Percentiles rank a stretch among this genome's conserved stretches.
Evolutionary conservation across 331 rosid genomes (phyloP).

Genomic region (Cydonia oblonga): DNA sequence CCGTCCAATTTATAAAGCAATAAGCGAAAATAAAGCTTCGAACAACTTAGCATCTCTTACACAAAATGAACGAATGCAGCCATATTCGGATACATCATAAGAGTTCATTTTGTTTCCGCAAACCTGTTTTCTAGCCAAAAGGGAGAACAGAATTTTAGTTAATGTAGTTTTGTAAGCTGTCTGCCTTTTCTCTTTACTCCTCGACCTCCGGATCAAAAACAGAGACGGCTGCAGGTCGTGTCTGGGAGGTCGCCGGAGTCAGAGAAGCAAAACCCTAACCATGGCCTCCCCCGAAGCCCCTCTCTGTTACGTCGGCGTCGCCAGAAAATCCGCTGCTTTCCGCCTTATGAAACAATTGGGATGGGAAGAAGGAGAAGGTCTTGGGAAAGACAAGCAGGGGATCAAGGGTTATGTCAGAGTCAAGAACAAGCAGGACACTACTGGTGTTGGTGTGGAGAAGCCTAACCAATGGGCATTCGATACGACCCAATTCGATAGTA

Average conservation of each 20-base stretch:
- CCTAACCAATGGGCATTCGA: conserved; percentile 90
- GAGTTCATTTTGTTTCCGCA: too few relatives aligned
- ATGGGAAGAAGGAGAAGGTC: conserved; percentile 95
- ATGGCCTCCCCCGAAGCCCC: conserved; percentile 97
- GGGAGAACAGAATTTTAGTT: too few relatives aligned
- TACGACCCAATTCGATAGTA: conserved; percentile 74
- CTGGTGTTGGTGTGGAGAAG: conserved; percentile 67
- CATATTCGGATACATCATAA: too few relatives aligned
- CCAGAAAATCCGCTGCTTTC: conserved; percentile 78
- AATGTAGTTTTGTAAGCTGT: too few relatives aligned
- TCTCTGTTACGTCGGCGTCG: conserved; percentile 79
- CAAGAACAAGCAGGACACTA: too few relatives aligned
- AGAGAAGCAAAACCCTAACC: conserved; percentile 11
- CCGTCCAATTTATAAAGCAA: too few relatives aligned
- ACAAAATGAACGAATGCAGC: too few relatives aligned
- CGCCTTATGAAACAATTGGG: conserved; percentile 99
- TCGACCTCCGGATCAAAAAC: neutral
- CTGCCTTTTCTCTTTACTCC: neutral
- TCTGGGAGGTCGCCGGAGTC: neutral
- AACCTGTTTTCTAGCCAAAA: too few relatives aligned
- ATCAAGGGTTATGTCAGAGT: too few relatives aligned
- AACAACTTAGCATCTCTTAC: too few relatives aligned
- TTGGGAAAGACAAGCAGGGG: too few relatives aligned
- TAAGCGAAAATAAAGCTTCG: too few relatives aligned
- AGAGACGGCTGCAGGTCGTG: conserved; percentile 18